Evolutionary conservation across 2,329 filamentous ascomycete genomes (phyloP), one percentile per base, ranked within the genome.

Genomic region (Neopestalotiopsis rosae): DNA sequence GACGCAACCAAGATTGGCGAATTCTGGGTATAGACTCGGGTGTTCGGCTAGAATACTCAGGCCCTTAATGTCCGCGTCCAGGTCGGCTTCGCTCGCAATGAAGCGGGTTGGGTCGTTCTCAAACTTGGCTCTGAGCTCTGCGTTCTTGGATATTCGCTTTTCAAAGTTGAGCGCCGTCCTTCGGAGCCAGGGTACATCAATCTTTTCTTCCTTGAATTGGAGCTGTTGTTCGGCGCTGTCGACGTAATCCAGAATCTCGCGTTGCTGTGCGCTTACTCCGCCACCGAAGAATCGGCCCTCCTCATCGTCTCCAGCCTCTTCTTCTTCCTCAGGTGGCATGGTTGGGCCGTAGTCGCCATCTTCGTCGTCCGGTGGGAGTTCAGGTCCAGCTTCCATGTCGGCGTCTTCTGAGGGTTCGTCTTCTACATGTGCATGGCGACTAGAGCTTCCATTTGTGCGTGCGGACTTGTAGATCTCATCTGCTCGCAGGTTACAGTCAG

Each of bases 261-360:
- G 91, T 72, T 97, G 94, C 73, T 94, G 88, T 69, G 91, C 87
- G 32, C 92, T 94, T 74, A 99, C 92, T 42, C 96, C 96, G 67
- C 94, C 93, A 58, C 95, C 96, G 75, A 98, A 99, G 84, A 99
- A 99, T 12, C 96, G 91, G 1, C 95, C 96, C 72, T 97, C 96
- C 66, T 97, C 94, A 74, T 97, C 95, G 73, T 95, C 93, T 68
- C 75, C 79, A 10, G 70, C 71, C 61, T 78, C 79, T 38, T 86
- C 84, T 2, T 87, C 83, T 62, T 89, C 86, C 9, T 83, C 83
- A 12, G 88, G 87, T 1, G 85, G 83, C 30, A 87, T 81, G 58
- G 88, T 85, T 2, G 85, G 84, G 1, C 82, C 84, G 52, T 67
- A 67, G 24, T 67, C 65, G 45, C 84, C 84, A 74, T 86, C 84